Conservation (phyloP, 2,329 filamentous ascomycete genomes). For the Stenocarpella maydis region DNA sequence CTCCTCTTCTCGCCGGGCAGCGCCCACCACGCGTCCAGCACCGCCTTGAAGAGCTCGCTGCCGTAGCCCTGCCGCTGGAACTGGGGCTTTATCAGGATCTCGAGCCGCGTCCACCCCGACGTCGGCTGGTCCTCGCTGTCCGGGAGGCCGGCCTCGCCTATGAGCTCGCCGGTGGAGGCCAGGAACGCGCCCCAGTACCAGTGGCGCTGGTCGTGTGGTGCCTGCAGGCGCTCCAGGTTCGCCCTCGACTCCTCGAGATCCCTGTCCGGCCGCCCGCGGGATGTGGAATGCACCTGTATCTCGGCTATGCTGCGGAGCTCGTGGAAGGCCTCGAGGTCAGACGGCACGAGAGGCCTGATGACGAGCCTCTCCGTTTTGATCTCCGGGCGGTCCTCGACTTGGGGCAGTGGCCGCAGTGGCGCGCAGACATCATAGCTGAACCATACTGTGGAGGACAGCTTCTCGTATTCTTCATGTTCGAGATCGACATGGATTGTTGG, state of each 20-base stretch:
- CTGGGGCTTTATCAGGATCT: slow-evolving; percentile 27
- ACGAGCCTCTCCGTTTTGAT: slow-evolving; percentile 33
- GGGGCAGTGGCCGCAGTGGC: slow-evolving; percentile 27
- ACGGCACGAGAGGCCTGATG: slow-evolving; percentile 30
- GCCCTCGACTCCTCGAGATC: slow-evolving; percentile 30
- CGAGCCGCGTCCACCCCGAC: slow-evolving; percentile 32
- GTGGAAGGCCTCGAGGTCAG: slow-evolving; percentile 36
- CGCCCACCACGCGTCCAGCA: slow-evolving; percentile 33
- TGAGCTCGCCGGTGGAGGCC: slow-evolving; percentile 40
- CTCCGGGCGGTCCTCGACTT: slow-evolving; percentile 1
- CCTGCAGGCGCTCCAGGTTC: slow-evolving; percentile 7
- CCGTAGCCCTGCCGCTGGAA: slow-evolving; percentile 33
- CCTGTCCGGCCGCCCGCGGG: slow-evolving; percentile 31
- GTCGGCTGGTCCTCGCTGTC: slow-evolving; percentile 19
- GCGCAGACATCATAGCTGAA: slow-evolving; percentile 21
- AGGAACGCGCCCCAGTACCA: slow-evolving; percentile 42
- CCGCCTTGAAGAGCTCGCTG: slow-evolving; percentile 31
- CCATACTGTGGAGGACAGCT: slow-evolving; percentile 15
- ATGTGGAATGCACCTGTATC: slow-evolving; percentile 26
- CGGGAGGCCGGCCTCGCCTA: slow-evolving; percentile 43
- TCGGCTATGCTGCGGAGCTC: slow-evolving; percentile 29
- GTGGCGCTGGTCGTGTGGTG: slow-evolving; percentile 32
- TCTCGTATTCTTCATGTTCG: slow-evolving; percentile 7
- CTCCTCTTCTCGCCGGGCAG: slow-evolving; percentile 33
- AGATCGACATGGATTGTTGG: slow-evolving; percentile 8